Conservation (phyloP, 768 basidiomycete species). For the Lentinula edodes region DNA sequence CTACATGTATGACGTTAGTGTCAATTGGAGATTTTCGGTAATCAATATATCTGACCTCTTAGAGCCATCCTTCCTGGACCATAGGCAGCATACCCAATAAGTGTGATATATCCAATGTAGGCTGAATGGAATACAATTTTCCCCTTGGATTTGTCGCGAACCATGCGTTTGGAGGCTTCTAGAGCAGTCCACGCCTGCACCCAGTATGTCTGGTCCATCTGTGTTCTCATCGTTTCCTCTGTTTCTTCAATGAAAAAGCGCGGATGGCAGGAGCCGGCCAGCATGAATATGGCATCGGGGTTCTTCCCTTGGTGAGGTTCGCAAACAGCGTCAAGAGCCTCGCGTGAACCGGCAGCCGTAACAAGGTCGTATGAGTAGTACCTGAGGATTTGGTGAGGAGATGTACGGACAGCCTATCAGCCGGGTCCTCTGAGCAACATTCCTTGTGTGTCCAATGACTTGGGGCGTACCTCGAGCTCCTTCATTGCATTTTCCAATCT, state of each 20-base stretch:
- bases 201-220: slow-evolving; percentile 5
- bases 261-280: slow-evolving; percentile 53
- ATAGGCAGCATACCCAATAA: slow-evolving; percentile 77
- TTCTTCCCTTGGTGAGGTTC: slow-evolving; percentile 31
- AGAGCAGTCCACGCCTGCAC: slow-evolving; percentile 25
- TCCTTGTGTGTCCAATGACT: not conserved
- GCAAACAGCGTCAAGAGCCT: slow-evolving; percentile 44
- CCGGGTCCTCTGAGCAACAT: too few species aligned
- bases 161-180: slow-evolving; percentile 48
- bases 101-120: slow-evolving; percentile 66
- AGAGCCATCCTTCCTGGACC: slow-evolving; percentile 83
- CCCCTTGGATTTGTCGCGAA: slow-evolving; percentile 48
- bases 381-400: slow-evolving; percentile 40
- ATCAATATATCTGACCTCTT: slow-evolving; percentile 45
- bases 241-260: slow-evolving; percentile 50
- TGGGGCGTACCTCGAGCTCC: slow-evolving; percentile 54
- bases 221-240: slow-evolving; percentile 33
- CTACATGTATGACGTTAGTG: slow-evolving; percentile 27
- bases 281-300: slow-evolving; percentile 58
- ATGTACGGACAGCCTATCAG: slow-evolving; percentile 32
- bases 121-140: slow-evolving; percentile 78
- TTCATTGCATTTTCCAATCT: slow-evolving; percentile 56
- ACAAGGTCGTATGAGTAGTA: slow-evolving; percentile 49
- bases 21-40: too few species aligned
- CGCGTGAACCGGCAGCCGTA: slow-evolving; percentile 30